Evolutionary conservation across 2,329 filamentous ascomycete species (phyloP), one percentile per base, ranked within the genome.

Genomic region (Paecilomyces variotii): DNA sequence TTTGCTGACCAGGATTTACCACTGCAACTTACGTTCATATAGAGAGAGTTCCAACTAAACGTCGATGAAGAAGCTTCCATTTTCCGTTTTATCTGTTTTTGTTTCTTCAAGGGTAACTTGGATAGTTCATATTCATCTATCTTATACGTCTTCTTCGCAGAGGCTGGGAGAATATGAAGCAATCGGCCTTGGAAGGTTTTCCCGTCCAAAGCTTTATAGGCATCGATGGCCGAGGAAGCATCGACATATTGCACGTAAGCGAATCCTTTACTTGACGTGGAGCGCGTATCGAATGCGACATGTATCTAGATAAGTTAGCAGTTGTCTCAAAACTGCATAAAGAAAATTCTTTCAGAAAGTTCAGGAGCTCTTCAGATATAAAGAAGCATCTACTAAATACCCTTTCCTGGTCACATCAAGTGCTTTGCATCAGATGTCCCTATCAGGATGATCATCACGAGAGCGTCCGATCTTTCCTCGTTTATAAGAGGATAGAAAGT

Each of bases 321-420:
- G 62, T 60, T 55, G 56, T 58, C 60, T 59, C 56, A 63, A 63
- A 62, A 62, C 32, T 35, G 26, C 10, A 63, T 61, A 67, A 30
- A 19, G 9, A 39, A 55, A 25, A 56, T 30, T 14, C 11, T 24
- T 49, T 39, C 19, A 6, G 19, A 11, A 35, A 25, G 19, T 26
- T 11, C 34, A 57, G 67, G 71, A 74, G 65, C 73, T 78, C 79
- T 78, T 92, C 88, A 94, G 91, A 86, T 84, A 80, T 81, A 77
- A 88, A 91, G 87, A 92, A 89, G 90, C 90, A 96, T 97, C 93
- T 99, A 99, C 94, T 97, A 99, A 96, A 96, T 94, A 89, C 84
- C 90, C 87, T 91, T 87, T 87, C 87, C 85, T 79, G 76, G 82
- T 91, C 81, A 85, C 89, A 92, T 95, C 92, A 97, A 81, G 81